phyloP scores from a whole-genome alignment of 495 filamentous ascomycete species.

The Trichoderma virens region DNA sequence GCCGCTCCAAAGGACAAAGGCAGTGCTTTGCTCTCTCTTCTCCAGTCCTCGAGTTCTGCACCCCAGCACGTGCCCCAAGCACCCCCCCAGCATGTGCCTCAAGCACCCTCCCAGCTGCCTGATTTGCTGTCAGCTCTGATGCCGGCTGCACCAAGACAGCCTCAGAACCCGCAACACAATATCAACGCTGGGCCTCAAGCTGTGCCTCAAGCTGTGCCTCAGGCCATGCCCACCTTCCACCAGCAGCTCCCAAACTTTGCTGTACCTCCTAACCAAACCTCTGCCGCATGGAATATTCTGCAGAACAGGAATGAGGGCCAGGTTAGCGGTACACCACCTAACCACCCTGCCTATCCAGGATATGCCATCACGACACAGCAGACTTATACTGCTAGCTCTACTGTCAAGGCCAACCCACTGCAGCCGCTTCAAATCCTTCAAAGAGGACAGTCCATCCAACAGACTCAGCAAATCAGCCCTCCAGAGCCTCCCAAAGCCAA shows the following conservation, averaged over 20 bases:
- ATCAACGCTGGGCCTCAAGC: too few species aligned
- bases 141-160: constrained; percentile 16
- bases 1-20: constrained; percentile 22
- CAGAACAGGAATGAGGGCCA: background rate
- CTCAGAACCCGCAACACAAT: constrained; percentile 5
- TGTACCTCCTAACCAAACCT: background rate
- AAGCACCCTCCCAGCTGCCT: constrained; percentile 11
- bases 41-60: constrained; percentile 19
- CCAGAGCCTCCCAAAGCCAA: background rate
- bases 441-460: background rate
- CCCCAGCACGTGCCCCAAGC: too few species aligned
- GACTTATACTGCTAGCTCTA: constrained; percentile 13
- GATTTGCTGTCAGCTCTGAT: constrained; percentile 31
- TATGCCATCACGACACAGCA: constrained; percentile 12
- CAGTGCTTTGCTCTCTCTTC: constrained; percentile 25
- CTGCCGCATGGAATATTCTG: background rate
- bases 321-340: background rate
- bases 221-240: background rate
- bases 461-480: background rate
- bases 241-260: background rate
- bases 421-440: background rate
- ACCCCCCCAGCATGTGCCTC: constrained; percentile 16
- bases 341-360: background rate
- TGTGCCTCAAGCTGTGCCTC: background rate
- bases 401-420: constrained; percentile 1